phyloP scores from a whole-genome alignment of 192 early-diverging fungal genomes.

The Coemansia sp. region DNA sequence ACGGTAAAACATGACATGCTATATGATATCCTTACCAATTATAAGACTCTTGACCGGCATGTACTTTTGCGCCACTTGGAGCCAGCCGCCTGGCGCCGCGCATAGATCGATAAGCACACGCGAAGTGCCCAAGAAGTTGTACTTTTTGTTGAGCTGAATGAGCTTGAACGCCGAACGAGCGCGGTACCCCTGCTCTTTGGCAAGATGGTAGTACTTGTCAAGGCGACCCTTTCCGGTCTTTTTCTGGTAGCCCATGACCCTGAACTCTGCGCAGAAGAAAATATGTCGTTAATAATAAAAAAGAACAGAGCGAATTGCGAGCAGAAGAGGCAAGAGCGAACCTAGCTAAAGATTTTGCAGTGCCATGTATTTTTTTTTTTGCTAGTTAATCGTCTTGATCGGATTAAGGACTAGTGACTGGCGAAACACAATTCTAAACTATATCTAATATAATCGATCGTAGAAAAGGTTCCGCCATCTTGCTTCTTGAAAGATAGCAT shows the following conservation, averaged over 20 bases:
- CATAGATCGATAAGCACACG: constrained; percentile 94
- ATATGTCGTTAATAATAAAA: background rate
- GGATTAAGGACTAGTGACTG: background rate
- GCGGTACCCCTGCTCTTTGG: constrained; percentile 99
- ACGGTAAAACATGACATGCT: background rate
- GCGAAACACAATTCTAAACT: no score
- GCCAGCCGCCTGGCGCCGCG: constrained; percentile 98
- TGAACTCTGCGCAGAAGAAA: background rate
- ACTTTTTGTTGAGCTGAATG: constrained; percentile 99
- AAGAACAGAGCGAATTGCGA: constrained; percentile 3
- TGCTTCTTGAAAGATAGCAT: no score
- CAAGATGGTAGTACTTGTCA: constrained; percentile 99
- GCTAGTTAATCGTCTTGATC: background rate
- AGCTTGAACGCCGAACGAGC: constrained; percentile 99
- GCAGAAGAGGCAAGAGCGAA: background rate
- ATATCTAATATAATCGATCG: no score
- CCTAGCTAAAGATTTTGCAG: background rate
- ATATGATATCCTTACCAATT: constrained; percentile 59
- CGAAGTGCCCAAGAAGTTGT: constrained; percentile 89
- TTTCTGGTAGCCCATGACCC: constrained; percentile 58
- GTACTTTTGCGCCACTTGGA: constrained; percentile 96
- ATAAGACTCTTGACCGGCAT: constrained; percentile 97
- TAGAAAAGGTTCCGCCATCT: no score
- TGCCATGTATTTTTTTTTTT: constrained; percentile 13
- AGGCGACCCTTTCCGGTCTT: constrained; percentile 88